Evolutionary conservation across 495 filamentous ascomycete species (phyloP), one percentile per base, ranked within the genome.

Genomic region (Aspergillus ellipticus): DNA sequence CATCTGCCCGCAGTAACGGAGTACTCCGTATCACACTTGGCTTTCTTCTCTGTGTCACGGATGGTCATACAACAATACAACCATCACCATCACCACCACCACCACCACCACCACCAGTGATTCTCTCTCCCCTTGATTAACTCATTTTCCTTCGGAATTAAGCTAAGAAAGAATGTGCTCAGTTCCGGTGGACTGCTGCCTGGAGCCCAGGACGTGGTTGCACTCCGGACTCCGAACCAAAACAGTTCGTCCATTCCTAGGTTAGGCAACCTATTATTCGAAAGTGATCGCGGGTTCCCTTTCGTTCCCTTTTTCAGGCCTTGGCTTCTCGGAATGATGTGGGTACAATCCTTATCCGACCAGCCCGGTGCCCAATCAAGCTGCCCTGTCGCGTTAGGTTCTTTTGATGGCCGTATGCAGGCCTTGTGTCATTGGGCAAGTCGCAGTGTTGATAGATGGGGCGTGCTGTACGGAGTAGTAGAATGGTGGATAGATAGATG

Each of bases 381-480:
- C 10, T 16, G 24, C 24, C 7, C 7, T 28, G 24, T 3, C 11
- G 21, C 13, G 51, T 46, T 46, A 15, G 53, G 19, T 47, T 15
- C 33, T 31, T 42, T 5, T 7, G 19, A n/a, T 54, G 10, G 43
- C 51, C 51, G 22, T 11, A 31, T 11, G 49, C 52, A 22, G 20
- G n/a, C 54, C 54, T 56, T 56, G 37, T 46, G 37, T 56, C 54
- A 56, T 56, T 29, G n/a, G 35, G 35, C 13, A 13, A 39, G n/a
- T 39, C 11, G 9, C 35, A 28, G 4, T 28, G 24, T 28, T 28
- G 7, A 28, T 28, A 28, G 24, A 28, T 28, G 24, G 7, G 24
- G 24, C 7, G 7, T 28, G 24, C 4, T 28, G 4, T 28, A 28
- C 24, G 4, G 24, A 28, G 24, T 28, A 28, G 4, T 28, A 28